phyloP scores from a whole-genome alignment of 2,329 filamentous ascomycete genomes.

The Phoma sp. region DNA sequence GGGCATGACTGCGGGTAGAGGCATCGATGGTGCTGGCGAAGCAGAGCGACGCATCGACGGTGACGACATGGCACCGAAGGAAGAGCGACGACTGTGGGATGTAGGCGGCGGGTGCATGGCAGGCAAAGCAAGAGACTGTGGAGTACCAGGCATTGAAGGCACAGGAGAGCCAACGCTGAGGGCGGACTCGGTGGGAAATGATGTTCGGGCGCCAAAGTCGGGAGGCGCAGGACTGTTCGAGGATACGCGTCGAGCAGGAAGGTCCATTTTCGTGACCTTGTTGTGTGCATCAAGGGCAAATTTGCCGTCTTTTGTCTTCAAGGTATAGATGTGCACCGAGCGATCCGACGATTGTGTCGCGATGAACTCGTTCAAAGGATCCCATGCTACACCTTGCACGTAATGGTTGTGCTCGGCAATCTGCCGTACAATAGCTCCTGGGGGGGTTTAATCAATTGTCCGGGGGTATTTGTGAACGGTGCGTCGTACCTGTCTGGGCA shows the following conservation, averaged over 20 bases:
- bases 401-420: slow-evolving; percentile 98
- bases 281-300: slow-evolving; percentile 81
- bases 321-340: slow-evolving; percentile 94
- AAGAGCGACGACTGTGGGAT: slow-evolving; percentile 92
- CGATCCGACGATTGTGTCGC: slow-evolving; percentile 98
- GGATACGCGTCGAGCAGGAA: slow-evolving; percentile 88
- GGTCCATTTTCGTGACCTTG: slow-evolving; percentile 87
- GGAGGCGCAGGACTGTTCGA: slow-evolving; percentile 91
- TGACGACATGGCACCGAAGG: slow-evolving; percentile 72
- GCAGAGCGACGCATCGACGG: slow-evolving; percentile 82
- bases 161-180: slow-evolving; percentile 75
- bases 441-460: slow-evolving; percentile 23
- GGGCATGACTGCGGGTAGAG: slow-evolving; percentile 93
- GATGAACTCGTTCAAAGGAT: slow-evolving; percentile 96
- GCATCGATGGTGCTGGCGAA: slow-evolving; percentile 91
- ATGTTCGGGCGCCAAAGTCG: slow-evolving; percentile 73
- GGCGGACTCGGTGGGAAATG: slow-evolving; percentile 63
- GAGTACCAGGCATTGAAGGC: slow-evolving; percentile 91
- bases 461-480: slow-evolving; percentile 12
- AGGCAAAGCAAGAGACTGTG: slow-evolving; percentile 83
- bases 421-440: slow-evolving; percentile 69
- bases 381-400: slow-evolving; percentile 97
- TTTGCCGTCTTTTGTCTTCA: slow-evolving; percentile 95
- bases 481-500: slow-evolving; percentile 76
- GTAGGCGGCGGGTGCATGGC: slow-evolving; percentile 92